Percentiles rank a stretch among this genome's conserved stretches.
Conservation (phyloP, 345 rosid genomes). For the Populus pruinosa region DNA sequence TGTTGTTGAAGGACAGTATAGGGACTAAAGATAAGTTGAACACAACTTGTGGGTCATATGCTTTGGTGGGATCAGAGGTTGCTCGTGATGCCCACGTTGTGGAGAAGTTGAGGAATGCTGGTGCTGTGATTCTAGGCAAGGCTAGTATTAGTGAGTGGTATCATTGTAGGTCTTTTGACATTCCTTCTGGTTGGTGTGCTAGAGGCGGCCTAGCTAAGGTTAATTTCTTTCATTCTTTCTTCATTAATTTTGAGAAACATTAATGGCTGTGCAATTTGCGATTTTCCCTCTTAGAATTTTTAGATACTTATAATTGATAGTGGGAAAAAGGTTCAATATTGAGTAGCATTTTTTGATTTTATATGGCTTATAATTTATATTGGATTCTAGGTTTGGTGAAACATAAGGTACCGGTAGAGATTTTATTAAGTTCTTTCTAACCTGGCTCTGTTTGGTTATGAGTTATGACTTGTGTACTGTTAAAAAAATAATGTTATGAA, state of each 20-base stretch:
- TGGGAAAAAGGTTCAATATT: too few species aligned
- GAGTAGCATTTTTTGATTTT: too few species aligned
- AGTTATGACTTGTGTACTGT: too few species aligned
- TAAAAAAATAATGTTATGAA: too few species aligned
- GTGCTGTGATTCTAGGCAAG: slow-evolving; percentile 71
- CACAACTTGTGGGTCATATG: slow-evolving; percentile 70
- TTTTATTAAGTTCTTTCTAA: too few species aligned
- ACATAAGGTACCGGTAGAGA: too few species aligned
- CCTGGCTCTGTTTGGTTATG: too few species aligned
- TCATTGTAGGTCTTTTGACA: slow-evolving; percentile 17
- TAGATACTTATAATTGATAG: too few species aligned
- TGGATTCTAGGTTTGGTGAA: too few species aligned
- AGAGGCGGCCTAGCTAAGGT: slow-evolving; percentile 74
- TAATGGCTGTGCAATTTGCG: neutral
- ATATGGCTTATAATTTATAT: too few species aligned
- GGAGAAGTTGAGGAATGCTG: slow-evolving; percentile 46
- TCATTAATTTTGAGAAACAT: slow-evolving; percentile 13
- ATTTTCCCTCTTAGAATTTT: too few species aligned
- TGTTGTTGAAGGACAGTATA: slow-evolving; percentile 41
- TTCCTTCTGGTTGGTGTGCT: slow-evolving; percentile 49
- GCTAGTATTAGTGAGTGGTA: slow-evolving; percentile 78
- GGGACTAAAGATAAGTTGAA: slow-evolving; percentile 39
- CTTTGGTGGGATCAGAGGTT: slow-evolving; percentile 59
- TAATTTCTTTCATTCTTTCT: neutral
- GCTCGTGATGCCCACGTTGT: slow-evolving; percentile 63